Evolutionary conservation across 495 filamentous ascomycete genomes (phyloP), one percentile per base, ranked within the genome.

Genomic region (Cercophora newfieldiana): DNA sequence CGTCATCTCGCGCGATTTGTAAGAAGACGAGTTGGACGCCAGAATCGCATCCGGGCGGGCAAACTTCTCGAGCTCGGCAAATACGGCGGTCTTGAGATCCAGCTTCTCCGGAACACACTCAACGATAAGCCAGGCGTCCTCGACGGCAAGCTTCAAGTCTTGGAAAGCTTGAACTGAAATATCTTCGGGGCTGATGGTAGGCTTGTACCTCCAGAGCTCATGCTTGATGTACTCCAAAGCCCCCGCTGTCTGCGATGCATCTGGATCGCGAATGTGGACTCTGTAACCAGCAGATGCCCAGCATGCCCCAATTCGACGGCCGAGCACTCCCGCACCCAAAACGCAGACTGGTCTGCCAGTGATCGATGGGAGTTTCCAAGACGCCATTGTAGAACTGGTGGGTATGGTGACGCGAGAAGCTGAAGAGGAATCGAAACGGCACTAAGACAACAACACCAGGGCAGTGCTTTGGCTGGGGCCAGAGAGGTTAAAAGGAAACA

Each of bases 51-150:
- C 81, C 0, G 47, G 33, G 1, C 74, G 77, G 0, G 79, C 72
- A 0, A 73, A 21, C 6, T 63, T 57, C 18, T 85, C 84, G 7
- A 87, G 70, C 28, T 85, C 74, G 2, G 70, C 83, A 21, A 87
- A 81, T 1, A 77, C 79, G 19, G 74, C 72, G 25, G 80, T 81
- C 74, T 87, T 88, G 61, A 86, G 69, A 7, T 74, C 66, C 5
- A 86, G 61, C 58, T 80, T 81, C 73, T 87, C 85, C 0, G 85
- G 84, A 2, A 87, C 80, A 18, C 79, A 80, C 66, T 88, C 85
- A 64, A 88, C 80, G 12, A 85, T 78, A 4, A 86, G 77, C 77
- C 75, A 85, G 1, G 81, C 74, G 49, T 81, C 76, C n/a, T 65
- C 26, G 1, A 86, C 74, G 0, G 80, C 80, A 0, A 75, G 64